A percentile compares a stretch with the other conserved stretches of the same genome.
Evolutionary conservation across 1,284 basidiomycete genomes (phyloP).

Genomic region (Marasmius tenuissimus): DNA sequence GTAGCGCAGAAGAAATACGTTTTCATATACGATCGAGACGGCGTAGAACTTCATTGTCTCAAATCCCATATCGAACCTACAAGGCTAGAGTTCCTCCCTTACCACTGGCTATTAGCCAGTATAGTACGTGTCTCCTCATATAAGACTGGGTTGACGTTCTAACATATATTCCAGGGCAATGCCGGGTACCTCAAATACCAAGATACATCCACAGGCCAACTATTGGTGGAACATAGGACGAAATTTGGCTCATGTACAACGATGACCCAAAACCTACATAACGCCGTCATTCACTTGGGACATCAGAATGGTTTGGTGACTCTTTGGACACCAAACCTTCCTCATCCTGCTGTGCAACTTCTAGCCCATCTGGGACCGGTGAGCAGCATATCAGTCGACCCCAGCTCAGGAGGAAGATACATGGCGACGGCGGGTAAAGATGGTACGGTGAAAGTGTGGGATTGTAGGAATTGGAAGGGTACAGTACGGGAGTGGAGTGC

Average conservation of each 20-base stretch:
- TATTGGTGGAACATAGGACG: constrained; percentile 89
- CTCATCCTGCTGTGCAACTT: constrained; percentile 88
- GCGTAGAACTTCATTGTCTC: constrained; percentile 89
- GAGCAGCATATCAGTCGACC: constrained; percentile 80
- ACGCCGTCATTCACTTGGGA: constrained; percentile 91
- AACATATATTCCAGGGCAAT: constrained; percentile 59
- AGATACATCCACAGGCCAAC: constrained; percentile 91
- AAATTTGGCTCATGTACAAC: constrained; percentile 84
- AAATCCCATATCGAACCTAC: constrained; percentile 90
- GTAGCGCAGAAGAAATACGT: constrained; percentile 97
- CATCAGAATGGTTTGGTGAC: constrained; percentile 93
- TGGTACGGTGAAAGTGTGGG: constrained; percentile 93
- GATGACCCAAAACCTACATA: constrained; percentile 91
- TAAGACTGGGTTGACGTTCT: not conserved
- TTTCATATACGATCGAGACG: constrained; percentile 94
- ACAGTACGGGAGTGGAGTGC: constrained; percentile 81
- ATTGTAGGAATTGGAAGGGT: constrained; percentile 92
- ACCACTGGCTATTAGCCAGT: constrained; percentile 91
- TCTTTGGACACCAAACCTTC: constrained; percentile 94
- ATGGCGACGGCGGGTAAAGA: constrained; percentile 92
- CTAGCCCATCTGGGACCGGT: constrained; percentile 92
- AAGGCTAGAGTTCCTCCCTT: constrained; percentile 90
- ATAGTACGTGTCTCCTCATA: constrained; percentile 53
- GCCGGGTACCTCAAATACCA: constrained; percentile 94
- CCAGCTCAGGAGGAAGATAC: constrained; percentile 81